Evolutionary conservation across 2,329 filamentous ascomycete genomes (phyloP).

Genomic region (Sporothrix protearum): DNA sequence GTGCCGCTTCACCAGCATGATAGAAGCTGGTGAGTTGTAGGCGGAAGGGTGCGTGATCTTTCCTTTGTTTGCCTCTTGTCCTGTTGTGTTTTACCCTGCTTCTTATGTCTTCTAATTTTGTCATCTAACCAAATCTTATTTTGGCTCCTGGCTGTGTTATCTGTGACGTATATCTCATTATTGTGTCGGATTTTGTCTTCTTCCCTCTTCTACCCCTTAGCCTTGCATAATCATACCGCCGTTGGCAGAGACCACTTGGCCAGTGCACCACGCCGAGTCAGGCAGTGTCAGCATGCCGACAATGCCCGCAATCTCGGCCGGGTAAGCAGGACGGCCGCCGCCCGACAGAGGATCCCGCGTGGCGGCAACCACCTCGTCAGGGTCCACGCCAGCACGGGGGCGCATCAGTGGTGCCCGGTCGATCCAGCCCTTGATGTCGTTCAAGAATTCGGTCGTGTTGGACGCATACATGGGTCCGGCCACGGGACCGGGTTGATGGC

Average conservation of each 20-base stretch:
- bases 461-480: conserved; percentile 51
- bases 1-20: conserved; percentile 44
- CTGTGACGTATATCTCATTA: not conserved
- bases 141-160: not conserved
- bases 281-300: conserved; percentile 70
- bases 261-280: conserved; percentile 74
- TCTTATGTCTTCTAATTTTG: not conserved
- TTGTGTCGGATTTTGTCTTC: not conserved
- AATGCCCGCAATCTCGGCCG: conserved; percentile 68
- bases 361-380: conserved; percentile 58
- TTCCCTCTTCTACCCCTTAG: not conserved
- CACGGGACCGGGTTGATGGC: conserved; percentile 55
- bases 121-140: not conserved
- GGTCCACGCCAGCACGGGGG: conserved; percentile 59
- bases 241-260: conserved; percentile 75
- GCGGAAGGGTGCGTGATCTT: not conserved
- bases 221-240: conserved; percentile 60
- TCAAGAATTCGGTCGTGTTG: conserved; percentile 43
- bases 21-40: conserved; percentile 39
- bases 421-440: conserved; percentile 43
- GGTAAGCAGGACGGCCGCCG: conserved; percentile 60
- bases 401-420: conserved; percentile 59
- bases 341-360: conserved; percentile 39
- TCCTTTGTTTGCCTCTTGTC: not conserved
- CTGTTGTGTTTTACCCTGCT: not conserved